These are phyloP conservation scores for Penicillium freii DNA, from an alignment of 2,329 filamentous ascomycete species.

Conservation along the genomic window DNA sequence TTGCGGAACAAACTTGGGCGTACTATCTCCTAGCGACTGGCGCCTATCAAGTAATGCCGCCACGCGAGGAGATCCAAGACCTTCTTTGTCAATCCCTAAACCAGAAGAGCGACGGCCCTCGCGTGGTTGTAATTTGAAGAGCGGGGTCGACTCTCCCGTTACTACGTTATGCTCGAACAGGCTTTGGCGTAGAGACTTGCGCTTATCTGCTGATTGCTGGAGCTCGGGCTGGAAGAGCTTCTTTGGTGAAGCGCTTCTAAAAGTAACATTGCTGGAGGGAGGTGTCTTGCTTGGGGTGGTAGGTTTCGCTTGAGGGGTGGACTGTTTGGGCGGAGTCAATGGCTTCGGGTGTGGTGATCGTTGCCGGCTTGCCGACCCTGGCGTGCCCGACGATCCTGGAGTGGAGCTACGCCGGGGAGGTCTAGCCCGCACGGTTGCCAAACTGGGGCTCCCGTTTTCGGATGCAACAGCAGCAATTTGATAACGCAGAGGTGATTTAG, in stretches of 20 bases:
- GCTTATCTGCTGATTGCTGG: constrained; percentile 37
- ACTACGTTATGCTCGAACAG: constrained; percentile 56
- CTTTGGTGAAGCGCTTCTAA: constrained; percentile 51
- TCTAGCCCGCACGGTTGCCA: constrained; percentile 52
- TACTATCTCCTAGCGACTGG: constrained; percentile 67
- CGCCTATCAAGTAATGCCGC: constrained; percentile 69
- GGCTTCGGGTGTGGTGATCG: constrained; percentile 42
- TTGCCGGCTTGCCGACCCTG: constrained; percentile 39
- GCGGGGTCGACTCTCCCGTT: constrained; percentile 61
- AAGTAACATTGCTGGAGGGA: constrained; percentile 46
- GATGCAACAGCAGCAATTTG: constrained; percentile 45
- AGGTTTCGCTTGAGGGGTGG: constrained; percentile 48
- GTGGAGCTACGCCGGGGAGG: constrained; percentile 50
- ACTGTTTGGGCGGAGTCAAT: constrained; percentile 40
- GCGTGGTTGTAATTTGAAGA: constrained; percentile 62
- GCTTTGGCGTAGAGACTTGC: constrained; percentile 39
- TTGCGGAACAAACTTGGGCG: constrained; percentile 62
- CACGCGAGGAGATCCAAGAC: constrained; percentile 73
- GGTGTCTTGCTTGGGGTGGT: constrained; percentile 53
- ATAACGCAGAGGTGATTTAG: constrained; percentile 26
- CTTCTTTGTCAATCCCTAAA: constrained; percentile 66
- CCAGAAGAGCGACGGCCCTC: constrained; percentile 59
- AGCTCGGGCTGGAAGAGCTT: constrained; percentile 48
- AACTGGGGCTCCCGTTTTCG: constrained; percentile 55
- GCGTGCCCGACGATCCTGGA: constrained; percentile 44